Percentiles rank a stretch among this genome's conserved stretches.
Evolutionary conservation across 345 rosid genomes (phyloP).

Genomic region (Nasturtium officinale): DNA sequence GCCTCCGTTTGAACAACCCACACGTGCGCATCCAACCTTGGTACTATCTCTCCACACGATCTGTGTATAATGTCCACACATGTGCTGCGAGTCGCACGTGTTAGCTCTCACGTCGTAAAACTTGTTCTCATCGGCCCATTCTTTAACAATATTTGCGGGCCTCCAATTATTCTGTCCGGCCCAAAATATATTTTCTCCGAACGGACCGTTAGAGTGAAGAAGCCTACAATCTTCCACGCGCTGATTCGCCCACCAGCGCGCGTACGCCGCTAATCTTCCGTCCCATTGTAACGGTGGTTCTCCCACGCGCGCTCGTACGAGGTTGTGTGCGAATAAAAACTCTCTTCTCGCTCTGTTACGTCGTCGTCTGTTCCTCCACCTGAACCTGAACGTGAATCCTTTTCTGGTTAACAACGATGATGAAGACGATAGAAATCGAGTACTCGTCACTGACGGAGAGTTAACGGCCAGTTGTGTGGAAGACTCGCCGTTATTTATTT

Average conservation of each 20-base stretch:
- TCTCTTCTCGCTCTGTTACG: slow-evolving; percentile 28
- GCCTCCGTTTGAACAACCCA: slow-evolving; percentile 44
- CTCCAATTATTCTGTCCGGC: slow-evolving; percentile 45
- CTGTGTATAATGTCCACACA: slow-evolving; percentile 70
- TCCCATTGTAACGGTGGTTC: slow-evolving; percentile 49
- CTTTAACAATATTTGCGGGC: slow-evolving; percentile 39
- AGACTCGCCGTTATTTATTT: slow-evolving; percentile 7
- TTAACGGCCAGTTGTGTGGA: slow-evolving; percentile 26
- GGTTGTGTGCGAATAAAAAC: slow-evolving; percentile 51
- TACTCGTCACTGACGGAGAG: slow-evolving; percentile 4
- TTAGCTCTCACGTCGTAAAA: slow-evolving; percentile 41
- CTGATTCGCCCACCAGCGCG: slow-evolving; percentile 46
- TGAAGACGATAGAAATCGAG: slow-evolving; percentile 24
- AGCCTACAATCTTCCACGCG: slow-evolving; percentile 48
- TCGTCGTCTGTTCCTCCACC: slow-evolving; percentile 27
- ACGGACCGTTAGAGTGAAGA: slow-evolving; percentile 50
- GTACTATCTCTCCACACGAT: slow-evolving; percentile 53
- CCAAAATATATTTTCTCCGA: slow-evolving; percentile 65
- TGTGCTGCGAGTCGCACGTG: slow-evolving; percentile 34
- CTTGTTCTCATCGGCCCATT: slow-evolving; percentile 48
- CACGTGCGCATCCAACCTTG: slow-evolving; percentile 50
- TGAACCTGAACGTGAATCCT: slow-evolving; percentile 4
- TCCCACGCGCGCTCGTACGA: slow-evolving; percentile 37
- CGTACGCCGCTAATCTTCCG: slow-evolving; percentile 44
- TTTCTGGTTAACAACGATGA: background rate